These are phyloP conservation scores for Corymbia calophylla DNA, from an alignment of 441 rosid species.

Conservation along the genomic window DNA sequence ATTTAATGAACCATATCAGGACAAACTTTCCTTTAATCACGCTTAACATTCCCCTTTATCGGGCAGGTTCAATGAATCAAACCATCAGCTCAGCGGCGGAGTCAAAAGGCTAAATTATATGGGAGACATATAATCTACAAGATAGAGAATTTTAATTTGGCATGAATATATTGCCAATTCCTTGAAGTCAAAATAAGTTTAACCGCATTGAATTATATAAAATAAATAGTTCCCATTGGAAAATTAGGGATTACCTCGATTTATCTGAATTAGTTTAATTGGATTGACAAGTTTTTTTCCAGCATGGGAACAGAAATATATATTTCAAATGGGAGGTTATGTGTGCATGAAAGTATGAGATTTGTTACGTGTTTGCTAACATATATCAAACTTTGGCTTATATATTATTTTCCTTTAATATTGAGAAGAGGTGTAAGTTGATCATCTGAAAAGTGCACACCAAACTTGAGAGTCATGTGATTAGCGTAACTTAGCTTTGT, in stretches of 20 bases:
- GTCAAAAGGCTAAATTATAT: background rate
- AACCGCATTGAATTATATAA: background rate
- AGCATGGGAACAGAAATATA: background rate
- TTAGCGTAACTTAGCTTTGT: background rate
- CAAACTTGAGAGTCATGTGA: background rate
- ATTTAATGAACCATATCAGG: background rate
- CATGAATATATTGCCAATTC: background rate
- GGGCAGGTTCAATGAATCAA: background rate
- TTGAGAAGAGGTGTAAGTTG: background rate
- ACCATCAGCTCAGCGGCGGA: background rate
- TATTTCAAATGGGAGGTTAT: background rate
- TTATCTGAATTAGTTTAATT: background rate
- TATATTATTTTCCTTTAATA: background rate
- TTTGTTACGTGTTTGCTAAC: fast-evolving
- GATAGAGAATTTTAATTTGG: background rate
- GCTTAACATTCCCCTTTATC: background rate
- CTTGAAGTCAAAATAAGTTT: background rate
- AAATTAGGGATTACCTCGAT: background rate
- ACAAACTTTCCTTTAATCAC: background rate
- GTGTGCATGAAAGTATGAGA: fast-evolving
- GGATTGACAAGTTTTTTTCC: background rate
- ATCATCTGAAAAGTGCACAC: background rate
- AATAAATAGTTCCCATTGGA: background rate
- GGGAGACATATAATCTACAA: background rate
- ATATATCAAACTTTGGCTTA: background rate